Base-by-base conservation (phyloP, 441 rosid species). In the Hypseocharis bilobata region DNA sequence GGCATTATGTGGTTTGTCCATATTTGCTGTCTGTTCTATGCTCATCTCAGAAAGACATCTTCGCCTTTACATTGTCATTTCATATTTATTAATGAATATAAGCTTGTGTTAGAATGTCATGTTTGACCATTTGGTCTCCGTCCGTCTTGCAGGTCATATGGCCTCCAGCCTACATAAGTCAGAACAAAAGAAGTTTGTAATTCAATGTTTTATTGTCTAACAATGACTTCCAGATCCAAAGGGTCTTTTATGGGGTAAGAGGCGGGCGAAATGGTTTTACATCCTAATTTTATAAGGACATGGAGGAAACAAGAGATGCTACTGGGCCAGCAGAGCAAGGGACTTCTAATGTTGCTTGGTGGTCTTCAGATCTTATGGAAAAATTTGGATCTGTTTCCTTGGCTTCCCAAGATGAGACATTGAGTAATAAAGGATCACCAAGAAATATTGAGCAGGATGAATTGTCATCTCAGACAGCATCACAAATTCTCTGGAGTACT, bases 401-500 rank as follows among this genome's bases (percentile, higher is more conserved):
- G 74, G 86, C 77, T 73, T 81, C 93, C 36, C 93, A 83, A 81
- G 97, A 86, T 60, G 91, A 82, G 62, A 64, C 75, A 63, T 82
- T 85, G 70, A 88, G 74, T 66, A 72, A 60, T 72, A 84, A 71
- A 76, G 88, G 79, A 76, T 85, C 87, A 38, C 91, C 85, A 29
- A 78, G 81, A 83, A 80, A 69, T 81, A 71, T 73, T 62, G 96
- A 78, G 65, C 87, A 84, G 74, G 88, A 89, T 81, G 83, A 74
- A 32, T 67, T 82, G 56, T 81, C 87, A 72, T 78, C 89, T 59
- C 89, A 74, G 78, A 85, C 81, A 36, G 99, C 96, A 19, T 93
- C 97, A 3, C 92, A 93, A 83, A 82, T 82, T 79, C 91, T 93
- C 55, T 93, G 99, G 99, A 83, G 81, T 75, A 91, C 88, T 1